Percentiles rank a stretch among this genome's conserved stretches.
Conservation (phyloP, 345 rosid genomes). For the Populus davidiana region DNA sequence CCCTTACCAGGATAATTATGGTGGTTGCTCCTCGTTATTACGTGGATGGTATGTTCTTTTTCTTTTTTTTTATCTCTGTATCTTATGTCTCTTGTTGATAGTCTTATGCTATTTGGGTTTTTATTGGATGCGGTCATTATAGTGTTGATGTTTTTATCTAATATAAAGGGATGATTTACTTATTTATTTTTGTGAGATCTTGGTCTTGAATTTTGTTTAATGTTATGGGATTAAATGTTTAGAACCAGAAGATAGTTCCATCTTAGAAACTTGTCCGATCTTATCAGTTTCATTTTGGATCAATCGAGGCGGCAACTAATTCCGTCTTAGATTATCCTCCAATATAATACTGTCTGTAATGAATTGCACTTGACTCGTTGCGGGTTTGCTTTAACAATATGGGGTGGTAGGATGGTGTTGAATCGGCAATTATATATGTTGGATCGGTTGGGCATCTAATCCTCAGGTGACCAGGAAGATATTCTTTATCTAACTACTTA, state of each 20-base stretch:
- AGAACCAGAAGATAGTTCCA: neutral
- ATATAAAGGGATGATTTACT: neutral
- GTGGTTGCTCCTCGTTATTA: conserved; percentile 58
- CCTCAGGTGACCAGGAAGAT: neutral
- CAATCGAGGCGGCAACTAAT: neutral
- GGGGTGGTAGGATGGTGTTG: neutral
- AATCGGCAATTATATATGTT: neutral
- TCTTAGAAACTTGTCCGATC: neutral
- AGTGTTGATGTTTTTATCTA: neutral
- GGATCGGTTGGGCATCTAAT: neutral
- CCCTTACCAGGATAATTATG: conserved; percentile 42
- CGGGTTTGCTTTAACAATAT: neutral
- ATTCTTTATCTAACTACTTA: neutral
- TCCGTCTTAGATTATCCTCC: neutral
- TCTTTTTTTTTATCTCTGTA: neutral
- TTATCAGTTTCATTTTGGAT: neutral
- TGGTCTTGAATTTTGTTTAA: neutral
- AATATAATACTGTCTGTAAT: neutral
- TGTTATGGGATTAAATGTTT: neutral
- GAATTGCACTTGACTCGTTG: neutral
- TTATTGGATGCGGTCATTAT: neutral
- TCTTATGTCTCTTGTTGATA: neutral
- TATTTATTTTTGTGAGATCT: neutral
- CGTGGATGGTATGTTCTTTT: conserved; percentile 63
- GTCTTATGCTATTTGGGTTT: neutral